Base-by-base conservation (phyloP, 805 yeast genomes). In the Candida koratica region DNA sequence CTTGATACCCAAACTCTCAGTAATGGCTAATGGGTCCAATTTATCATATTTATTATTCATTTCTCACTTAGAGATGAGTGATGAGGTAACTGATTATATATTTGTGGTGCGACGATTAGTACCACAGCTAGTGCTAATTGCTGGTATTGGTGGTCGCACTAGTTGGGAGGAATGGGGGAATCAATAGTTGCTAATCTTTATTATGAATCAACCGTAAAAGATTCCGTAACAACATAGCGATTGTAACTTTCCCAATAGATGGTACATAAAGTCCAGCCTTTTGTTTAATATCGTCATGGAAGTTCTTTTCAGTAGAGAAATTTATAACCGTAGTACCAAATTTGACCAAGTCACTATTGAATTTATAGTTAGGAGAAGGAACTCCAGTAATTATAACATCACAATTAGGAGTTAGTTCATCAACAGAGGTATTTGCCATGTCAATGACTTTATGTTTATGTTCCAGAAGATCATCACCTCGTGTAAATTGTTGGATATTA, bases 361-460 rank as follows among this genome's bases (percentile, higher is more conserved):
- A 88, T 62, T 87, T 88, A 67, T 90, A 93, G 26, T 55, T 49
- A 19, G 81, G 77, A 2, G 84, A 72, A 4, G 98, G 98, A 6
- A 93, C 98, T 36, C 98, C 98, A 2, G 98, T 93, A 46, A 93
- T 84, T 36, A 93, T 77, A 13, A 93, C 96, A 57, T 93, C 98
- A 9, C 96, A 86, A 29, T 66, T 71, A 20, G 73, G 69, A 2
- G 90, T 82, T 17, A 83, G 75, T 37, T 79, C 74, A 47, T 82
- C 78, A 20, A 89, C 58, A 1, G 81, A 63, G 26, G 56, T 42
- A 32, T 68, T 65, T 40, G 79, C 84, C 44, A 64, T 52, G 28
- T 65, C 71, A 17, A 60, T 57, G 10, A 88, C 96, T 44, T 81
- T 82, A 58, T 93, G 98, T 53, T 89, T 81, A 38, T 73, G 77